Evolutionary conservation across 257 asterid species (phyloP).

Genomic region (Solanum dulcamara): DNA sequence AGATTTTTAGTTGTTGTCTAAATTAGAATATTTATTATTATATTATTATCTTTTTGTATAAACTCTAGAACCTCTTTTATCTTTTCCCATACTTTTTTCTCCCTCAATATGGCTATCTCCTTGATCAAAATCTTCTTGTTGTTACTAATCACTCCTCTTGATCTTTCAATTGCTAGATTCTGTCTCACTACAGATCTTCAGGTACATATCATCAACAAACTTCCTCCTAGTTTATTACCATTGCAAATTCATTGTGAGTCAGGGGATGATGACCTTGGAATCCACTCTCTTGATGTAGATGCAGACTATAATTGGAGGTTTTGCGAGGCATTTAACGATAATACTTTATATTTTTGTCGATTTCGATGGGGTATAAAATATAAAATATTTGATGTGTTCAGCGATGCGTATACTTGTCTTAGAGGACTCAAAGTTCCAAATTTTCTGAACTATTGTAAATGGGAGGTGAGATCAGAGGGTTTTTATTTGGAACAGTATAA

Average conservation of each 20-base stretch:
- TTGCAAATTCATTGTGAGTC: neutral
- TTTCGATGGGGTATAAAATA: neutral
- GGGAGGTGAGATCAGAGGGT: neutral
- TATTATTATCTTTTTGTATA: neutral
- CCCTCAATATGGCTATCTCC: neutral
- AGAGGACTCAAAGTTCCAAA: neutral
- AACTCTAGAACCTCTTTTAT: too few species aligned
- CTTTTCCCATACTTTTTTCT: neutral
- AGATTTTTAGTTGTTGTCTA: neutral
- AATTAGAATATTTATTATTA: neutral
- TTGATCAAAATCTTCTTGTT: neutral
- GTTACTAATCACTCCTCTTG: neutral
- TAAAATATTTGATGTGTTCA: neutral
- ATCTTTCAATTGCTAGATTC: neutral
- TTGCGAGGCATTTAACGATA: neutral
- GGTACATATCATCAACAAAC: neutral
- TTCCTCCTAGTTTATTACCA: neutral
- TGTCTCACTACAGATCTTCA: neutral
- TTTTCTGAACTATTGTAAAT: neutral
- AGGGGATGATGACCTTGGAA: neutral
- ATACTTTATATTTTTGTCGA: neutral
- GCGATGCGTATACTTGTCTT: neutral
- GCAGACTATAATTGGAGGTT: neutral
- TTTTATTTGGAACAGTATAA: neutral
- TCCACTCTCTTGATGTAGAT: too few species aligned